A percentile compares a stretch with the other conserved stretches of the same genome.
Evolutionary conservation across 23 red algal genomes (phyloP).

Genomic region (Gracilaria caudata): DNA sequence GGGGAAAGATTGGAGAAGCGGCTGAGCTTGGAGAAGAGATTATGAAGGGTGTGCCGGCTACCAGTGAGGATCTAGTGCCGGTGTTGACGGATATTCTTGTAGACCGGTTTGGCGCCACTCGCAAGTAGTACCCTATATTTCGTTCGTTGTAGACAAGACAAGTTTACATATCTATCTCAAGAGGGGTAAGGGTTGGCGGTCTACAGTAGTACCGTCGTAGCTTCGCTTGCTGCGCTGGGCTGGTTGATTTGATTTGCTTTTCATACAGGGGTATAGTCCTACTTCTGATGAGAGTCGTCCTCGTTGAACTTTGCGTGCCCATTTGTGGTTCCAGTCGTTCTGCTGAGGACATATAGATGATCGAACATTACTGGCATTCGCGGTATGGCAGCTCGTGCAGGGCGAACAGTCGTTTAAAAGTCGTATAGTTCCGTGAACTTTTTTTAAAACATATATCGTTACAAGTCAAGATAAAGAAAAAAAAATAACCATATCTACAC

Average conservation of each 20-base stretch:
- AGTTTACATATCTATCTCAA: neutral
- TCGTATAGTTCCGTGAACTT: too few species aligned
- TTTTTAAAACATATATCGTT: neutral
- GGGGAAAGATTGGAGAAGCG: conserved; percentile 74
- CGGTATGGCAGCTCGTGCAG: too few species aligned
- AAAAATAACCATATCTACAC: neutral
- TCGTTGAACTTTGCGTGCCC: neutral
- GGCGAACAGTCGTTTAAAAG: neutral
- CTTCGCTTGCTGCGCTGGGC: too few species aligned
- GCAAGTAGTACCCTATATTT: neutral
- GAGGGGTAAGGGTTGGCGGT: too few species aligned
- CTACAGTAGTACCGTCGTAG: too few species aligned
- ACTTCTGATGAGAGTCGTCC: too few species aligned
- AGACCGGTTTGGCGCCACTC: conserved; percentile 57
- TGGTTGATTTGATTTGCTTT: too few species aligned
- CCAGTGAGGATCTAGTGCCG: conserved; percentile 63
- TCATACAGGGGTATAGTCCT: too few species aligned
- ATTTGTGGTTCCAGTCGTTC: neutral
- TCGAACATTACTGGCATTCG: too few species aligned
- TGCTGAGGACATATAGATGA: too few species aligned
- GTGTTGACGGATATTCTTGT: conserved; percentile 56
- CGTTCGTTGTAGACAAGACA: neutral
- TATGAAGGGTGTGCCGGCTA: conserved; percentile 58
- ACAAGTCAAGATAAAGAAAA: neutral
- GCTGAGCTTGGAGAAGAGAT: conserved; percentile 58